Evolutionary conservation across 2,329 filamentous ascomycete genomes (phyloP), one percentile per base, ranked within the genome.

Genomic region (Emergomyces orientalis): DNA sequence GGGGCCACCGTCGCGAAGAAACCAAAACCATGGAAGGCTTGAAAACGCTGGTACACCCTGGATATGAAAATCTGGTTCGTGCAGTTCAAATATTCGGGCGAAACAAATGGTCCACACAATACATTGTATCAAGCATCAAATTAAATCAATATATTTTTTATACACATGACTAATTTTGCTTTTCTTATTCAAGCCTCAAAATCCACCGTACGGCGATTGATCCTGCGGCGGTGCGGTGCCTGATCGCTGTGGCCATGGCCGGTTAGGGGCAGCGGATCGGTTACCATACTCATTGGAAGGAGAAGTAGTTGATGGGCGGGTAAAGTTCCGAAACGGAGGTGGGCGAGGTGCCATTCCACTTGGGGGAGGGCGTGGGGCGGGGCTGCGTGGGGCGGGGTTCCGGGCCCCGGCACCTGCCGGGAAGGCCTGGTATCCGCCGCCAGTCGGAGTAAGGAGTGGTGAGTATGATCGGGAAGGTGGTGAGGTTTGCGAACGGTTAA

Each of bases 261-360:
- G 49, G 14, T 65, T 64, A 1, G 68, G 62, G 56, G 41, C 39
- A 6, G 69, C 56, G 8, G 70, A 67, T 14, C 68, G 62, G 41
- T 67, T 63, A 39, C 66, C 64, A 45, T 69, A 66, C 65, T 70
- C 70, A 14, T 61, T 66, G 1, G 69, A 68, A 9, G 70, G 63
- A 14, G 70, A 69, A 1, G 62, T 64, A 8, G 67, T 66, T 32
- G 68, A 64, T 2, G 69, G 65, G 7, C 69, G 65, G 6, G 49
- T 43, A 60, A 67, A 69, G 17, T 67, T 63, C 8, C 66, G 67
- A 30, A 68, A 68, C 6, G 65, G 67, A 2, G 67, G 47, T 37
- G 66, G 62, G 41, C 37, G 47, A 1, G 61, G 62, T 3, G 43
- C 57, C n/a, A 64, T 61, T 4, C 56, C 39, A 27, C n/a, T 6